Evolutionary conservation across 2,329 filamentous ascomycete genomes (phyloP).

Genomic region (Pseudocercospora cruenta): DNA sequence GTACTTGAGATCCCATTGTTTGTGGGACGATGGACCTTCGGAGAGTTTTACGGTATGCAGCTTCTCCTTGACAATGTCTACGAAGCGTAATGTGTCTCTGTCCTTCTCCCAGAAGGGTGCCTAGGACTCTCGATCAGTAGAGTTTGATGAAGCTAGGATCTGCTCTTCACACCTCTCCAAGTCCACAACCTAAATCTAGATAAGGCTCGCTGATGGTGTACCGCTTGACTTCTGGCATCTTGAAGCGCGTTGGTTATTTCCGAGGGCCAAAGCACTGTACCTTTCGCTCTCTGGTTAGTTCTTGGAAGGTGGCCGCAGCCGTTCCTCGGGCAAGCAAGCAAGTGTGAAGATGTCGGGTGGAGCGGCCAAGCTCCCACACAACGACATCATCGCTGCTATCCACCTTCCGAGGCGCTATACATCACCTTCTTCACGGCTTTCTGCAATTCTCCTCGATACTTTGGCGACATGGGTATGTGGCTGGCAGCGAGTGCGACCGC

Average conservation of each 20-base stretch:
- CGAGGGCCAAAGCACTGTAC: not conserved
- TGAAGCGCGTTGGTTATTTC: not conserved
- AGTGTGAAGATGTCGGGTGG: not conserved
- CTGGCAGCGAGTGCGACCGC: not conserved
- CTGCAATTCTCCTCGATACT: not conserved
- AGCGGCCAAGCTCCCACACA: not conserved
- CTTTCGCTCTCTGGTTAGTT: not conserved
- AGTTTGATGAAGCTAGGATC: not conserved
- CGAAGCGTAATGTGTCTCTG: conserved; percentile 70
- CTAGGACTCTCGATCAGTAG: not conserved
- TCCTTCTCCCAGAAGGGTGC: conserved; percentile 70
- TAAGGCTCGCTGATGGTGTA: conserved; percentile 49
- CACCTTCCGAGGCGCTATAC: not conserved
- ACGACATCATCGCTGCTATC: not conserved
- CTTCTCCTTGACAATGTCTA: conserved; percentile 79
- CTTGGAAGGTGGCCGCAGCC: not conserved
- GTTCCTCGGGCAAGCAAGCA: not conserved
- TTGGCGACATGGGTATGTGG: not conserved
- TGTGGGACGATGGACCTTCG: conserved; percentile 63
- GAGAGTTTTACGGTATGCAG: conserved; percentile 71
- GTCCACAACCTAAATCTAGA: conserved; percentile 65
- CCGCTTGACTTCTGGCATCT: conserved; percentile 39
- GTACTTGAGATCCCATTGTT: conserved; percentile 58
- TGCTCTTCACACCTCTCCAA: conserved; percentile 62
- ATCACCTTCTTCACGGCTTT: not conserved